These are phyloP conservation scores for Avena eriantha DNA, from an alignment of 176 grass and related monocot genomes.

Conservation along the genomic window DNA sequence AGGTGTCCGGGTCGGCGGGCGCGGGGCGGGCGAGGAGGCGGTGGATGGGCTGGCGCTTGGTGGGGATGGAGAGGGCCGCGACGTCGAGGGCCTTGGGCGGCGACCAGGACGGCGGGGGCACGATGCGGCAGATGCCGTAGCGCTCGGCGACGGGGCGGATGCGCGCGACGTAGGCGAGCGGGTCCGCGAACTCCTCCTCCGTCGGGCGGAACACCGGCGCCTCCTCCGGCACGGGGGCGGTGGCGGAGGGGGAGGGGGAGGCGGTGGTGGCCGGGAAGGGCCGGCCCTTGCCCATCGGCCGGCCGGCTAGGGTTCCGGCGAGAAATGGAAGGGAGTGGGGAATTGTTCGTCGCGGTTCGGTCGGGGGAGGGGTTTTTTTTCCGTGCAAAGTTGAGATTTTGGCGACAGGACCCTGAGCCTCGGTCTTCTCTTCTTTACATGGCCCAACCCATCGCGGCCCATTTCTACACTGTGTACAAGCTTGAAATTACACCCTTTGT, in stretches of 20 bases:
- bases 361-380: too few species aligned
- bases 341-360: neutral
- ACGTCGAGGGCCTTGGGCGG: conserved; percentile 66
- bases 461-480: too few species aligned
- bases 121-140: conserved; percentile 92
- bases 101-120: conserved; percentile 76
- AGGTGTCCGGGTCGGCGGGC: conserved; percentile 77
- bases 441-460: too few species aligned
- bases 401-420: too few species aligned
- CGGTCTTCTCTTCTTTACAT: too few species aligned
- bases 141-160: conserved; percentile 76
- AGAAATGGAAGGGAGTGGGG: neutral
- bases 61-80: conserved; percentile 61
- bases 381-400: too few species aligned
- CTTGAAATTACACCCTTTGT: too few species aligned
- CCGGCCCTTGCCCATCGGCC: conserved; percentile 49
- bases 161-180: conserved; percentile 67
- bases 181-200: conserved; percentile 81
- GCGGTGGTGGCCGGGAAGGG: conserved; percentile 18
- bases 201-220: conserved; percentile 85
- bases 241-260: neutral
- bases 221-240: conserved; percentile 41
- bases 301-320: conserved; percentile 28
- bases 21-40: conserved; percentile 79
- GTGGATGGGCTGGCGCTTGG: conserved; percentile 88